Conservation (phyloP, 2,329 filamentous ascomycete genomes). For the Coniochaeta prunicola region DNA sequence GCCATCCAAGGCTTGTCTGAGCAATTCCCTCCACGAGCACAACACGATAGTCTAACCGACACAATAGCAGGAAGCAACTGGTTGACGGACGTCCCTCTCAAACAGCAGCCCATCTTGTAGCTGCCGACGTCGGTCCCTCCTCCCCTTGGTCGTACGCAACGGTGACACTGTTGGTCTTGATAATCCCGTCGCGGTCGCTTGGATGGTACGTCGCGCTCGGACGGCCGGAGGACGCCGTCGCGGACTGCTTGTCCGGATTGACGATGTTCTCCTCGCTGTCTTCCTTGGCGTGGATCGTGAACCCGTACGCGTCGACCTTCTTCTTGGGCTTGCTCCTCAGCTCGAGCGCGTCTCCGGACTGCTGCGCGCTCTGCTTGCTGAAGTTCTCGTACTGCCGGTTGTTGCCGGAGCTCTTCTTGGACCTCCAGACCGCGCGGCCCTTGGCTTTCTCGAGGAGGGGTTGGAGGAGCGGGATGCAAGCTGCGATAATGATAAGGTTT, state of each 20-base stretch:
- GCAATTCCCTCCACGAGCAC: too few species aligned
- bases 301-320: constrained; percentile 2
- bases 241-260: neutral
- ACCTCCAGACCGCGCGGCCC: constrained; percentile 7
- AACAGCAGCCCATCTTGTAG: constrained; percentile 2
- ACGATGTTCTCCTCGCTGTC: constrained; percentile 3
- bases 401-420: neutral
- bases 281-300: constrained; percentile 2
- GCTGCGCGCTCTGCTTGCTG: neutral
- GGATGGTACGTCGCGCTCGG: neutral
- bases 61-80: neutral
- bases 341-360: neutral
- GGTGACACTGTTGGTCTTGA: neutral
- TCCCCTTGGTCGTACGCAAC: neutral
- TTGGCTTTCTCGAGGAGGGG: constrained; percentile 15
- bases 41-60: too few species aligned
- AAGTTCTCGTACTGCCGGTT: constrained; percentile 1
- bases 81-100: neutral
- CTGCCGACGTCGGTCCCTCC: neutral
- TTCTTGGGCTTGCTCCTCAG: neutral
- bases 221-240: neutral
- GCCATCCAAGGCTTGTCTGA: too few species aligned
- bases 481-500: constrained; percentile 20
- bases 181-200: neutral
- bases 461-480: constrained; percentile 20